Evolutionary conservation across 2,329 filamentous ascomycete genomes (phyloP).

Genomic region (Epicoccum nigrum): DNA sequence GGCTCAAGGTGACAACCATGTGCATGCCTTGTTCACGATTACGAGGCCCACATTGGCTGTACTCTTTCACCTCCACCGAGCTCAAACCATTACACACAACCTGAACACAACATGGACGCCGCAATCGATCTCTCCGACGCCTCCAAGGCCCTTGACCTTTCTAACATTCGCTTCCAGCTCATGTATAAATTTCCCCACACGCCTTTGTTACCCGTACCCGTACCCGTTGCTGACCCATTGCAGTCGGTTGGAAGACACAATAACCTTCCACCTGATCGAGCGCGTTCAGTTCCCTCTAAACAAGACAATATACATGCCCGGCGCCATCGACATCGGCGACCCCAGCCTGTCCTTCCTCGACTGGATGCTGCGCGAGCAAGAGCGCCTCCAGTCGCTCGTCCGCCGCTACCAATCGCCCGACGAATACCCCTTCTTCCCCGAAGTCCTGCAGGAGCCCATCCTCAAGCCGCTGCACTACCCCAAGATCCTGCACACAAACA

Average conservation of each 20-base stretch:
- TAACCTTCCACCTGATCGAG: slow-evolving; percentile 96
- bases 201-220: slow-evolving; percentile 11
- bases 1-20: too few relatives aligned
- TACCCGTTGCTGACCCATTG: slow-evolving; percentile 20
- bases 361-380: slow-evolving; percentile 90
- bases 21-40: slow-evolving; percentile 7
- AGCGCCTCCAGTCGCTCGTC: slow-evolving; percentile 88
- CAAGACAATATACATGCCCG: slow-evolving; percentile 80
- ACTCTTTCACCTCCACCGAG: not conserved
- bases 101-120: slow-evolving; percentile 72
- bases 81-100: not conserved
- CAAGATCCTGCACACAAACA: slow-evolving; percentile 81
- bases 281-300: slow-evolving; percentile 97
- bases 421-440: slow-evolving; percentile 96
- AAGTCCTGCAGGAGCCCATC: slow-evolving; percentile 77
- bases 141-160: slow-evolving; percentile 83
- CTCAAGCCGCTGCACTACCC: slow-evolving; percentile 90
- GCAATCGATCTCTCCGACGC: slow-evolving; percentile 87
- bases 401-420: slow-evolving; percentile 95
- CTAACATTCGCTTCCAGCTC: slow-evolving; percentile 90
- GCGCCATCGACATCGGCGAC: slow-evolving; percentile 78
- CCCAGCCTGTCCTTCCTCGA: slow-evolving; percentile 82
- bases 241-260: slow-evolving; percentile 96
- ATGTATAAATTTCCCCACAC: slow-evolving; percentile 66
- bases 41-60: not conserved